Conservation (phyloP, 441 rosid genomes). For the Jatropha podagrica region DNA sequence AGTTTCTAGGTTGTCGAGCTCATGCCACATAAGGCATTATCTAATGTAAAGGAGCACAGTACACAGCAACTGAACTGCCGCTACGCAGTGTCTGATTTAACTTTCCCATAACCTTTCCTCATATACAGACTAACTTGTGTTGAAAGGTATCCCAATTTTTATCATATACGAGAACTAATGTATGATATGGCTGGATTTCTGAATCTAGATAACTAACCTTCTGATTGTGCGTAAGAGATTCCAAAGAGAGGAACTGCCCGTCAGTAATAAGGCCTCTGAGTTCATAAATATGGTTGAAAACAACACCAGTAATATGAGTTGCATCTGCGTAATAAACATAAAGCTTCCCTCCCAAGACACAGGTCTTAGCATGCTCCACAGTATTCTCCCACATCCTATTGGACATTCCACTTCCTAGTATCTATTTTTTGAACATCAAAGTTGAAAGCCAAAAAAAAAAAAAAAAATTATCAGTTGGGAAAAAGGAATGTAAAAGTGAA, state of each 20-base stretch:
- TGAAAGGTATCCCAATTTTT: no score
- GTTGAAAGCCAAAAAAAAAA: conserved; percentile 9
- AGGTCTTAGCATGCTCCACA: conserved; percentile 96
- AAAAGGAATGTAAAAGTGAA: conserved; percentile 1
- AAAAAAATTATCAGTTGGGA: conserved; percentile 13
- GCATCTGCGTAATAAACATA: conserved; percentile 77
- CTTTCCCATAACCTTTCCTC: no score
- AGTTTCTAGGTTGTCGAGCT: neutral
- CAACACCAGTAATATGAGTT: conserved; percentile 58
- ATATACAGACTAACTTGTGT: no score
- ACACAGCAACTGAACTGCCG: no score
- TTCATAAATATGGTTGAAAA: conserved; percentile 86
- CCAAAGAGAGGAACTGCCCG: conserved; percentile 71
- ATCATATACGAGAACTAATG: no score
- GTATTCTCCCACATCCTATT: conserved; percentile 98
- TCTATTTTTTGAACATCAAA: conserved; percentile 39
- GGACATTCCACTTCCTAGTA: conserved; percentile 98
- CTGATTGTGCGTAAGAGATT: conserved; percentile 74
- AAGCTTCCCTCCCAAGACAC: conserved; percentile 80
- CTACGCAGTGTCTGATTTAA: no score
- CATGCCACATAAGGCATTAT: no score
- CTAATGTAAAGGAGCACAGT: no score
- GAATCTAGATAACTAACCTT: conserved; percentile 49
- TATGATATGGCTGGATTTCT: neutral
- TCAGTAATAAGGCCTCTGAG: conserved; percentile 73